Base-by-base conservation (phyloP, 768 basidiomycete genomes). In the Pleurotus giganteus region DNA sequence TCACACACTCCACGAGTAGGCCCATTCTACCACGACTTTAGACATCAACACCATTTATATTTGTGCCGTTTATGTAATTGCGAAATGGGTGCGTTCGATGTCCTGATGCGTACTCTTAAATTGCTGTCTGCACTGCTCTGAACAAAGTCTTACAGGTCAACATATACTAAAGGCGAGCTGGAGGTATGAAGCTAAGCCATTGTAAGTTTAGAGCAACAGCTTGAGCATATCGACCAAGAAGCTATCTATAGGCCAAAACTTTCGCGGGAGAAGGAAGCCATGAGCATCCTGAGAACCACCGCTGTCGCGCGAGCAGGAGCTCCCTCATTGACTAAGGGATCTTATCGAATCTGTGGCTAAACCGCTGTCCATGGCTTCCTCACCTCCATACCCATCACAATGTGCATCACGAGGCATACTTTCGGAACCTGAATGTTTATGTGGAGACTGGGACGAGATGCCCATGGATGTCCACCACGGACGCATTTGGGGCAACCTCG, bases 261-360 rank as follows among this genome's bases (percentile, higher is more conserved):
- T 28, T 36, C 49, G 49, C 49, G 49, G 49, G 49, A 51, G 49
- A 51, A 51, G 49, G 21, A 36, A 12, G 7, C 31, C 7, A 6
- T 32, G n/a, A 15, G 46, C n/a, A n/a, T 47, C 15, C 4, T 21
- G 43, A 27, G 43, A 45, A 26, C 23, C 43, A 45, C 11, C 43
- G 23, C 13, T 4, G 26, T 23, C 13, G 31, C 7, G 13, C 13
- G 13, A 13, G 13, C 31, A 32, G 13, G 31, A 32, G 31, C 31
- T 32, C 7, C 31, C 31, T 15, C 12, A 17, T 41, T 41, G n/a
- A 12, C 9, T n/a, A 11, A 41, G 7, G 9, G 31, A 50, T 50
- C 49, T 50, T 17, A 23, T 37, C 36, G 17, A 17, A 50, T 37
- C 34, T 50, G 49, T 50, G 23, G 49, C 21, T 15, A 50, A 50